Evolutionary conservation across 164 flowering plant genomes (phyloP).

Genomic region (Amborella trichopoda): DNA sequence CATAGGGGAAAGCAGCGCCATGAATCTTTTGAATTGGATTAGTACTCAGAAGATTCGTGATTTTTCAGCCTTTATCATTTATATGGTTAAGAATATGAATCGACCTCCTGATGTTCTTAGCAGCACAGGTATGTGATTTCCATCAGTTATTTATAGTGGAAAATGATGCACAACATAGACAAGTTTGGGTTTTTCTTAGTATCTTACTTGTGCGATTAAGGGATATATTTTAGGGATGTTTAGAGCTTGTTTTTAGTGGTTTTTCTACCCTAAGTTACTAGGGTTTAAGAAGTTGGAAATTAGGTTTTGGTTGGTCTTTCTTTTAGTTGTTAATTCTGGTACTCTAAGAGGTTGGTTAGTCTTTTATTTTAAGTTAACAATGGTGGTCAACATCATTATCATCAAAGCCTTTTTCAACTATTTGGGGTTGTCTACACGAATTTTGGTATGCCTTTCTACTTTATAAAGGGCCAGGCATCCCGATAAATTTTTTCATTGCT

Average conservation of each 20-base stretch:
- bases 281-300: too few relatives aligned
- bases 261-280: background rate
- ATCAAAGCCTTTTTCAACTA: too few relatives aligned
- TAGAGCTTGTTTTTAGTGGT: background rate
- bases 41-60: background rate
- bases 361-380: too few relatives aligned
- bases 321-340: too few relatives aligned
- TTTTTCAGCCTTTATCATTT: slow-evolving; percentile 9
- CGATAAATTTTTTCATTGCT: too few relatives aligned
- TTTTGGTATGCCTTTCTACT: too few relatives aligned
- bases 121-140: background rate
- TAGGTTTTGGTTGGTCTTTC: too few relatives aligned
- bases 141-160: background rate
- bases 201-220: background rate
- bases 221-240: background rate
- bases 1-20: slow-evolving; percentile 21
- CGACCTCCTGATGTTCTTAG: background rate
- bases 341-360: too few relatives aligned
- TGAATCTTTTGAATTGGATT: slow-evolving; percentile 9
- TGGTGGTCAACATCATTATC: too few relatives aligned
- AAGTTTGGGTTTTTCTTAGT: background rate
- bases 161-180: background rate
- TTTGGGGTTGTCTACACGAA: too few relatives aligned
- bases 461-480: too few relatives aligned
- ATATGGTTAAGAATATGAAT: background rate